phyloP scores from a whole-genome alignment of 352 stramenopile genomes.

The Phytophthora hibernalis region DNA sequence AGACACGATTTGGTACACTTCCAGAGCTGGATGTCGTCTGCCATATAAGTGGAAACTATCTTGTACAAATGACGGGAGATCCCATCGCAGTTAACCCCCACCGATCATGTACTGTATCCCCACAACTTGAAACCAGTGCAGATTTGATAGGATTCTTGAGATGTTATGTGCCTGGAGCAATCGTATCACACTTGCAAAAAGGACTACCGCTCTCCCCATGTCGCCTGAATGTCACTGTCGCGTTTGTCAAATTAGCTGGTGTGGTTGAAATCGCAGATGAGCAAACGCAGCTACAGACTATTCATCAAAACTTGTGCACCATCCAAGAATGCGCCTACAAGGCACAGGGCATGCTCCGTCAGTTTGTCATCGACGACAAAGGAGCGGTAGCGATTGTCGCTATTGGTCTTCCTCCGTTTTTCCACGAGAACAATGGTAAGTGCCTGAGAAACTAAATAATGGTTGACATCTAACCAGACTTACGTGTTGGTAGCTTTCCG shows the following conservation, averaged over 20 bases:
- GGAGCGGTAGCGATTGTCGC: conserved; percentile 81
- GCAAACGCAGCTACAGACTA: conserved; percentile 52
- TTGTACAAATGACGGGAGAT: conserved; percentile 38
- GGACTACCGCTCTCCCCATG: conserved; percentile 69
- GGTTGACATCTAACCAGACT: neutral
- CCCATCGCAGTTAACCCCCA: neutral
- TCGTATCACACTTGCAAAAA: conserved; percentile 73
- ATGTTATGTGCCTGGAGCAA: conserved; percentile 73
- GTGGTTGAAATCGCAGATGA: conserved; percentile 55
- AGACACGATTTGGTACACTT: conserved; percentile 24
- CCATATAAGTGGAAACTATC: conserved; percentile 57
- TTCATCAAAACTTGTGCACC: conserved; percentile 66
- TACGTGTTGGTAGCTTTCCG: conserved; percentile 19
- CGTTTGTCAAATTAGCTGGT: conserved; percentile 74
- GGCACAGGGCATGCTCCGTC: conserved; percentile 78
- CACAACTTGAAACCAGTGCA: conserved; percentile 26
- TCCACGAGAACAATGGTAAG: conserved; percentile 87
- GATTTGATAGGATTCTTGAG: conserved; percentile 70
- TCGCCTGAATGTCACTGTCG: conserved; percentile 72
- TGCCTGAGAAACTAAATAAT: neutral
- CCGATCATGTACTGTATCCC: neutral
- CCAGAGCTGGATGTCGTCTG: conserved; percentile 32
- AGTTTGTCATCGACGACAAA: conserved; percentile 91
- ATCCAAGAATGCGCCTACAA: conserved; percentile 86
- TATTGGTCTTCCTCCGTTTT: conserved; percentile 80